Evolutionary conservation across 352 stramenopile genomes (phyloP).

Genomic region (Pythium guiyangense): DNA sequence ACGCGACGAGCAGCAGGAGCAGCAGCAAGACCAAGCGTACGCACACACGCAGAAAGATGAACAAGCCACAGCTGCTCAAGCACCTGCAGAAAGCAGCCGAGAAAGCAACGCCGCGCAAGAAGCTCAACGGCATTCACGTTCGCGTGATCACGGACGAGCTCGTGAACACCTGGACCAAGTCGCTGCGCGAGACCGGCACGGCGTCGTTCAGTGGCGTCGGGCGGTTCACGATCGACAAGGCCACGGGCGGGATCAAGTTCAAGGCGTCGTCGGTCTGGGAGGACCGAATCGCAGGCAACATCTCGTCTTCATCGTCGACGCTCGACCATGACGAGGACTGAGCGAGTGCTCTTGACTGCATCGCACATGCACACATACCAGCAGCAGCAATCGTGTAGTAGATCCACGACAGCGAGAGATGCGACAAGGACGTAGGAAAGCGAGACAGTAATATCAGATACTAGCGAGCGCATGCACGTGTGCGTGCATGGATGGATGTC

Average conservation of each 20-base stretch:
- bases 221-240: constrained; percentile 40
- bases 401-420: too few species aligned
- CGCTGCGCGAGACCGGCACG: constrained; percentile 37
- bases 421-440: too few species aligned
- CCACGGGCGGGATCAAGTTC: constrained; percentile 46
- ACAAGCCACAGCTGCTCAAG: constrained; percentile 44
- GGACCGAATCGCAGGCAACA: constrained; percentile 35
- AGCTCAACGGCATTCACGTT: constrained; percentile 38
- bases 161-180: constrained; percentile 30
- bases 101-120: constrained; percentile 30
- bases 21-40: too few species aligned
- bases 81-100: constrained; percentile 34
- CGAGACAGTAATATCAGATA: too few species aligned
- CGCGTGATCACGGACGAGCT: constrained; percentile 36
- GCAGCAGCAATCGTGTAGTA: too few species aligned
- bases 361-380: too few species aligned
- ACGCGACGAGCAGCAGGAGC: too few species aligned
- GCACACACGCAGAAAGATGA: constrained; percentile 20
- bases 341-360: too few species aligned
- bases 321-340: constrained; percentile 5
- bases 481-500: background rate
- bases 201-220: constrained; percentile 33
- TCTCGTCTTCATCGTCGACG: constrained; percentile 22
- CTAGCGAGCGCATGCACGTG: background rate
- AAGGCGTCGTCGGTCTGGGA: constrained; percentile 26